Percentiles rank a stretch among this genome's conserved stretches.
These are phyloP conservation scores for Halocafeteria seosinensis DNA, from an alignment of 108 stramenopile genomes.

Conservation along the genomic window DNA sequence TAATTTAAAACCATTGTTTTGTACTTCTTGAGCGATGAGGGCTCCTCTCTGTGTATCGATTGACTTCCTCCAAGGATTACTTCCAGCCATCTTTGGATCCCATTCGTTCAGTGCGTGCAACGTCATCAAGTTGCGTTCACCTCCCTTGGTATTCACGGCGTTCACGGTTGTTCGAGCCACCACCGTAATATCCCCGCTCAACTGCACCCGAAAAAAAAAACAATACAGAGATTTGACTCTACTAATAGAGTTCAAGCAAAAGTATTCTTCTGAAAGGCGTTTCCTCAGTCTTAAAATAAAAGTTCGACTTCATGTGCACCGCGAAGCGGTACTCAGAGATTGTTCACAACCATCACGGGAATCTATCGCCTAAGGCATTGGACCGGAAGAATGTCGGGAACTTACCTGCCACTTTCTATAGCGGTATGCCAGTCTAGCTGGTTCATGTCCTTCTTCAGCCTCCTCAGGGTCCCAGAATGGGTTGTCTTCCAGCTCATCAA, in stretches of 20 bases:
- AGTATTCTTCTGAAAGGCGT: no score
- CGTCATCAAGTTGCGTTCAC: constrained; percentile 42
- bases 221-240: no score
- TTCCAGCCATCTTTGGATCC: constrained; percentile 42
- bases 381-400: neutral
- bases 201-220: neutral
- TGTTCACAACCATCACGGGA: neutral
- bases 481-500: constrained; percentile 25
- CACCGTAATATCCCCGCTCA: constrained; percentile 8
- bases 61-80: constrained; percentile 49
- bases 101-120: constrained; percentile 91
- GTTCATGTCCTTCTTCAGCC: constrained; percentile 65
- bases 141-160: constrained; percentile 21
- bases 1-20: constrained; percentile 91
- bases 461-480: constrained; percentile 93
- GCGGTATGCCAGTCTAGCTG: constrained; percentile 80
- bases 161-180: constrained; percentile 34
- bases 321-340: neutral
- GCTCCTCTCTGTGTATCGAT: constrained; percentile 81
- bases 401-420: constrained; percentile 74
- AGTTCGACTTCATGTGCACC: neutral
- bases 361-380: no score
- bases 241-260: no score
- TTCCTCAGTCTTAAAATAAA: no score
- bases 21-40: constrained; percentile 81